These are phyloP conservation scores for Austroboletus sp. DNA, from an alignment of 1,284 basidiomycete genomes.

Conservation along the genomic window DNA sequence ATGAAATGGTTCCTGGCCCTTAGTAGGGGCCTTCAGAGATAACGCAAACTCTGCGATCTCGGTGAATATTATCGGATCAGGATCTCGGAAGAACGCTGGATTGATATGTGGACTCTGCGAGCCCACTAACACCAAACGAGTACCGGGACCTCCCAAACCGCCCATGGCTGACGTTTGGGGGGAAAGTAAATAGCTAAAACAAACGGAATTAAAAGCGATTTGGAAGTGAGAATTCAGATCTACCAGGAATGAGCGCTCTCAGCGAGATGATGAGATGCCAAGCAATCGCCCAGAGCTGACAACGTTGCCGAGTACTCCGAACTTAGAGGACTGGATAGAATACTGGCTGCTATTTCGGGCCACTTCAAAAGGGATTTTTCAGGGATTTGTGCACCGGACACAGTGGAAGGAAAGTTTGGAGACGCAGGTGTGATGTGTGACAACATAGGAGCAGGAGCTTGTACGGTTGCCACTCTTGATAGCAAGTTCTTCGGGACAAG, in stretches of 20 bases:
- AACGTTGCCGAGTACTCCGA: constrained; percentile 67
- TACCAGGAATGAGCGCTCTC: constrained; percentile 92
- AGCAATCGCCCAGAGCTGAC: constrained; percentile 81
- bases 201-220: constrained; percentile 10
- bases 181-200: constrained; percentile 76
- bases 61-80: constrained; percentile 79
- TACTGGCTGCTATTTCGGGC: constrained; percentile 82
- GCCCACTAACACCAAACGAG: constrained; percentile 63
- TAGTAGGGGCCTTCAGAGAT: constrained; percentile 63
- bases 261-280: constrained; percentile 64
- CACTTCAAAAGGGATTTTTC: constrained; percentile 63
- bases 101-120: constrained; percentile 50
- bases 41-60: constrained; percentile 92
- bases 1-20: constrained; percentile 80
- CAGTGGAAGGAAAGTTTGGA: constrained; percentile 51
- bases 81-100: constrained; percentile 58
- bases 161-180: constrained; percentile 75
- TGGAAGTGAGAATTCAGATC: not conserved
- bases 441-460: constrained; percentile 34
- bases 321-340: constrained; percentile 68
- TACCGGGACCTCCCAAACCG: constrained; percentile 55
- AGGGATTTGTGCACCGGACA: constrained; percentile 44
- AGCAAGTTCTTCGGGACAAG: constrained; percentile 58
- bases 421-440: constrained; percentile 54
- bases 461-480: constrained; percentile 36